These are phyloP conservation scores for Miamiensis avidus DNA, from an alignment of 169 alveolate species.

Conservation along the genomic window DNA sequence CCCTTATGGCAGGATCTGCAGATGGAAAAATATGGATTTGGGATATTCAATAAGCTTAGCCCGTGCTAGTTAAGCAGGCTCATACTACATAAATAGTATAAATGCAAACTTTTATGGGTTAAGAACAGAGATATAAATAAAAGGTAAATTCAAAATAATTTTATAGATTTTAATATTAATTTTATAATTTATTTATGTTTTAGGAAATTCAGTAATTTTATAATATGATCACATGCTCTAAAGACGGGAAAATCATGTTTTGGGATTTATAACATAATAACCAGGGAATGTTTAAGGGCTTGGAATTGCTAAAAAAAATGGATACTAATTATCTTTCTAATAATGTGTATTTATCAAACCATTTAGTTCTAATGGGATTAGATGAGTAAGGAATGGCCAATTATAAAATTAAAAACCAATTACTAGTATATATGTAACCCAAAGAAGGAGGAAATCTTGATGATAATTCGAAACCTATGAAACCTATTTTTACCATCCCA, in stretches of 20 bases:
- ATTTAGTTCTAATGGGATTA: background rate
- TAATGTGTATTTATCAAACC: background rate
- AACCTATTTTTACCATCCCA: too few relatives aligned
- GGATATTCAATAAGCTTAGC: background rate
- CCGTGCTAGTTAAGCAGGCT: background rate
- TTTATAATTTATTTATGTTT: too few relatives aligned
- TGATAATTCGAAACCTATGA: too few relatives aligned
- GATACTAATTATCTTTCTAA: background rate
- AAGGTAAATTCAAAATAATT: too few relatives aligned
- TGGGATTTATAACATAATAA: background rate
- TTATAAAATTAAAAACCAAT: too few relatives aligned
- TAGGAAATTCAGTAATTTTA: background rate
- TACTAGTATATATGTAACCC: too few relatives aligned
- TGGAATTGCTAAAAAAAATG: background rate
- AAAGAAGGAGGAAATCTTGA: too few relatives aligned
- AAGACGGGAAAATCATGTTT: background rate
- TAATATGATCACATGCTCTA: background rate
- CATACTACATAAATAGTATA: background rate
- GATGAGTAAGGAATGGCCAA: background rate
- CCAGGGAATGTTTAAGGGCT: background rate
- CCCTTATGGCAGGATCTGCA: background rate
- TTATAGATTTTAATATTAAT: too few relatives aligned
- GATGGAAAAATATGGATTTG: background rate
- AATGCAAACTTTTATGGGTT: too few relatives aligned
- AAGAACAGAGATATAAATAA: too few relatives aligned